Evolutionary conservation across 2,329 filamentous ascomycete species (phyloP), one percentile per base, ranked within the genome.

Genomic region (Periconia sp.): DNA sequence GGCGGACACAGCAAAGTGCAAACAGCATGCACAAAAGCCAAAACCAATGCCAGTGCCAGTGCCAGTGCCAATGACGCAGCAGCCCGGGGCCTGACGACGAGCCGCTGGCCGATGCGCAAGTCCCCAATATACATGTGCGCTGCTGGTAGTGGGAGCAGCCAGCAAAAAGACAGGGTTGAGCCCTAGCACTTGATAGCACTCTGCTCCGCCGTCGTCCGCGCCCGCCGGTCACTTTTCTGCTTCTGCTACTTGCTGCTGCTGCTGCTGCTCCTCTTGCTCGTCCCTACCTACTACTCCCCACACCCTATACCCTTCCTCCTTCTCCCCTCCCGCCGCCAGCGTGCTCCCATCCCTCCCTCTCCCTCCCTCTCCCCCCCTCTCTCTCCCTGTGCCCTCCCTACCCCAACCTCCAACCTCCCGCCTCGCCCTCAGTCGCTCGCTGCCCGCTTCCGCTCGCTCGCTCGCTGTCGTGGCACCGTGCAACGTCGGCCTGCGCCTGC

Each of bases 401-500:
- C 25, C 36, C 15, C 39, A 34, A 5, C 22, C 23, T 23, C 17
- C 30, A 19, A 16, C 29, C n/a, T 18, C n/a, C 31, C 9, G 16
- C 26, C 29, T 34, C 15, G 32, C 17, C 19, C 5, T 22, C 32
- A 7, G 32, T 36, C 50, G 23, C 33, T 36, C 18, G 23, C 41
- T 33, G 26, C 39, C 21, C 31, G 26, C 31, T 32, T 43, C 30
- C 30, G 21, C 18, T 23, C 36, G 12, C 25, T 31, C 19, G 36
- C 40, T 36, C 21, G 30, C 34, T 26, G 26, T 40, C 16, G 18
- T 38, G 10, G 33, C 33, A 21, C 25, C 39, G n/a, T 16, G 26
- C n/a, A n/a, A n/a, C n/a, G n/a, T n/a, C n/a, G 19, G 13, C 21
- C 40, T 36, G 40, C 40, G 33, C 47, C 40, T 40, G 35, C 40